These are phyloP conservation scores for Penicillium concentricum DNA, from an alignment of 2,329 filamentous ascomycete species.

Conservation along the genomic window DNA sequence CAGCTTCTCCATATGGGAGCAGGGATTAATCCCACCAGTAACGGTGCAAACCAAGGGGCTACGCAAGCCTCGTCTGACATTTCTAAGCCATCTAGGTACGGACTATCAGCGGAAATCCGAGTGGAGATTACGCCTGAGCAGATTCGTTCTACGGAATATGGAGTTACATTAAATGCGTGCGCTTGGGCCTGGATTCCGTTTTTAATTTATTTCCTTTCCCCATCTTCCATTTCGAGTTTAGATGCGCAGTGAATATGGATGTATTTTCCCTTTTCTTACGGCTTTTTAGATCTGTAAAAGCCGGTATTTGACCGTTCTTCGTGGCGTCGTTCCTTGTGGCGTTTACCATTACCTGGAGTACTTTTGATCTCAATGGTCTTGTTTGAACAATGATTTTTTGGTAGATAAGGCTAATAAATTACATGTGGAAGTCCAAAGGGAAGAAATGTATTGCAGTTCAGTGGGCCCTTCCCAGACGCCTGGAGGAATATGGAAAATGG, in stretches of 20 bases:
- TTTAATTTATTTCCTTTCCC: neutral
- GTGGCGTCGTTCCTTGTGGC: neutral
- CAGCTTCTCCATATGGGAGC: neutral
- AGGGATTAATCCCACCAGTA: neutral
- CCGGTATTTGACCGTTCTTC: neutral
- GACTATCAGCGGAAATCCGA: neutral
- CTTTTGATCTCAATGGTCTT: neutral
- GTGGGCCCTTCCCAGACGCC: conserved; percentile 13
- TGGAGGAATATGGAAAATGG: conserved; percentile 14
- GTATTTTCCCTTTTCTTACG: neutral
- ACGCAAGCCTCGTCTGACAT: neutral
- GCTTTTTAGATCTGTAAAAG: neutral
- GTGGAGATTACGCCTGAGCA: neutral
- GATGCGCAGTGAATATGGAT: neutral
- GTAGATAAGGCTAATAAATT: neutral
- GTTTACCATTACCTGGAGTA: neutral
- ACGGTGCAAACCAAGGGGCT: neutral
- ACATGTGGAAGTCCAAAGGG: neutral
- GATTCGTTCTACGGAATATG: neutral
- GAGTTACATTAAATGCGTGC: neutral
- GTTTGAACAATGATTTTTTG: neutral
- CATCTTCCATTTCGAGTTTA: neutral
- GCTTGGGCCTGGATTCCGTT: neutral
- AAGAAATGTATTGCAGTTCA: conserved; percentile 4
- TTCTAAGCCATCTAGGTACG: neutral